Evolutionary conservation across 1,139 yeast genomes (phyloP).

Genomic region (Pichia cactophila): DNA sequence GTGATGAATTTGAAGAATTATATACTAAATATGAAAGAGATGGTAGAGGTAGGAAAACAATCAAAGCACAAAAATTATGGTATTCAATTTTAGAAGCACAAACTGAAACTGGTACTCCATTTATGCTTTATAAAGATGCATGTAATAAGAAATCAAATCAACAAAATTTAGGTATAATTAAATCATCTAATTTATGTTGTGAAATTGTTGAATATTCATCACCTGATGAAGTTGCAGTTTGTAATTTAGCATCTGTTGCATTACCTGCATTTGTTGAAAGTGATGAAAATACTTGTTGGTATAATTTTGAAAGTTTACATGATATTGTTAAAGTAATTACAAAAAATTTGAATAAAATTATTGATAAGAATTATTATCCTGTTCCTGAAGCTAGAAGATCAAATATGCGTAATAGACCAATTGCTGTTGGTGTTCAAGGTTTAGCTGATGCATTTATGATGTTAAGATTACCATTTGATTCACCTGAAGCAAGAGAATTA

Average conservation of each 20-base stretch:
- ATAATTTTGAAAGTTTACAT: slow-evolving; percentile 48
- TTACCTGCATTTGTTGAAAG: slow-evolving; percentile 47
- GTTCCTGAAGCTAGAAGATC: slow-evolving; percentile 46
- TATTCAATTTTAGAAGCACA: slow-evolving; percentile 51
- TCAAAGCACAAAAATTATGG: slow-evolving; percentile 55
- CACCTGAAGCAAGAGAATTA: slow-evolving; percentile 47
- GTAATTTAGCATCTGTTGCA: slow-evolving; percentile 57
- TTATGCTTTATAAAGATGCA: slow-evolving; percentile 55
- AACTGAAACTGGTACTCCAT: slow-evolving; percentile 59
- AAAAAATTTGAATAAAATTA: slow-evolving; percentile 47
- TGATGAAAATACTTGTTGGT: slow-evolving; percentile 36
- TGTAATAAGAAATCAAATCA: slow-evolving; percentile 53
- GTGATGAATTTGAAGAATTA: slow-evolving; percentile 45
- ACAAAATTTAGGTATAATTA: slow-evolving; percentile 51
- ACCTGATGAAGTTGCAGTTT: slow-evolving; percentile 52
- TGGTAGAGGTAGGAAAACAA: slow-evolving; percentile 41
- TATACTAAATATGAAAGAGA: slow-evolving; percentile 44
- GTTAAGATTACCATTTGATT: slow-evolving; percentile 50
- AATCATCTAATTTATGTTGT: slow-evolving; percentile 56
- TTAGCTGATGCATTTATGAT: slow-evolving; percentile 53
- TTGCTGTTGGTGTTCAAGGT: slow-evolving; percentile 60
- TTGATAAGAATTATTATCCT: slow-evolving; percentile 51
- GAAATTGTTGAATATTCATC: slow-evolving; percentile 56
- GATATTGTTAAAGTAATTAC: slow-evolving; percentile 47
- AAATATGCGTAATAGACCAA: slow-evolving; percentile 51